phyloP scores from a whole-genome alignment of 73 alveolate genomes.

The Paramecium bursaria region DNA sequence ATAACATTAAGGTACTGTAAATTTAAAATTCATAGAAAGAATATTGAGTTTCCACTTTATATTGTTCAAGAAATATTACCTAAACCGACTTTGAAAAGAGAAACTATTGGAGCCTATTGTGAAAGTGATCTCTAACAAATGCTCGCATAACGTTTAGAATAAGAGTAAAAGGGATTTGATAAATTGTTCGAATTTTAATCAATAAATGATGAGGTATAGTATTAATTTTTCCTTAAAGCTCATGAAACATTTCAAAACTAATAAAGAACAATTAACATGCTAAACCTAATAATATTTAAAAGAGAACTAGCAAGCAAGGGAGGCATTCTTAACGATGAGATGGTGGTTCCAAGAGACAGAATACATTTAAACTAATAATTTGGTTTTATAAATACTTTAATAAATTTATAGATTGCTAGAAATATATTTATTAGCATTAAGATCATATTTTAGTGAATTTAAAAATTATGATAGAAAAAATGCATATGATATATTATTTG shows the following conservation, averaged over 20 bases:
- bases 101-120: conserved; percentile 32
- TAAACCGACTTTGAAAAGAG: conserved; percentile 36
- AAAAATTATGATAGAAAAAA: conserved; percentile 11
- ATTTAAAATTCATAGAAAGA: background rate
- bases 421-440: conserved; percentile 12
- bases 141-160: conserved; percentile 50
- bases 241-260: conserved; percentile 4
- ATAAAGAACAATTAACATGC: background rate
- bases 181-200: conserved; percentile 22
- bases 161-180: conserved; percentile 59
- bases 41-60: conserved; percentile 3
- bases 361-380: background rate
- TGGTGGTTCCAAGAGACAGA: conserved; percentile 9
- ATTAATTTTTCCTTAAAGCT: background rate
- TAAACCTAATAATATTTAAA: background rate
- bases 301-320: background rate
- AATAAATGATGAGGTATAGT: conserved; percentile 14
- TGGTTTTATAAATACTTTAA: background rate
- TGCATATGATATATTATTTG: conserved; percentile 13
- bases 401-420: background rate
- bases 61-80: conserved; percentile 18
- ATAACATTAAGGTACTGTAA: background rate
- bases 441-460: conserved; percentile 5
- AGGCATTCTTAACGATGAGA: background rate
- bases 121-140: conserved; percentile 25